Evolutionary conservation across 2,329 filamentous ascomycete genomes (phyloP), one percentile per base, ranked within the genome.

Genomic region (Ascosphaera acerosa): DNA sequence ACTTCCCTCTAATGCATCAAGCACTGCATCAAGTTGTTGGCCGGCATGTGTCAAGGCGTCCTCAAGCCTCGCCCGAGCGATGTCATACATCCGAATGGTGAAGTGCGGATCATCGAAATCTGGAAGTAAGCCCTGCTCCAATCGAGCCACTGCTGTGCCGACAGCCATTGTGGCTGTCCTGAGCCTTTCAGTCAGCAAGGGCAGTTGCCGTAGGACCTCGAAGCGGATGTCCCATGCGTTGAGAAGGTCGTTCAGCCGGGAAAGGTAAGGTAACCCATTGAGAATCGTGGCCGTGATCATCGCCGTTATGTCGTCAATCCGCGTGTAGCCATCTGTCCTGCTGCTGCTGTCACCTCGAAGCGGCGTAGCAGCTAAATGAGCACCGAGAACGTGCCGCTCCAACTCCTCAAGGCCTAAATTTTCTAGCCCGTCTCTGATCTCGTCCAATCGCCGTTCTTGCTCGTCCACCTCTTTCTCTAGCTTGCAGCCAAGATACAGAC

Each of bases 281-380:
- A 97, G 55, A 12, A 91, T 76, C 19, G 84, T 90, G 17, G 82
- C 77, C 1, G 87, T 92, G 34, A 94, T 66, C 29, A 94, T 64
- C 15, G 84, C 78, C 6, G 80, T 82, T 43, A 91, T 69, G 49
- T 94, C 87, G 42, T 87, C 81, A 59, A 94, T 67, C 36, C 65
- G 70, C 37, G 64, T 66, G 49, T 76, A 76, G 26, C 58, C 51
- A 33, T 51, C 44, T 33, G 48, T 44, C 26, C 47, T 5, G 12
- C 27, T 16, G 4, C 7, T 17, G 4, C 18, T 29, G 27, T 29
- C 27, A 12, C 12, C 14, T n/a, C 14, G 12, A 17, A 17, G 18
- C 4, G 16, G 5, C 9, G 18, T 29, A 10, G 44, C 33, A 45
- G 48, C 45, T 17, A 75, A 71, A 54, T 91, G 76, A 43, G 76